Evolutionary conservation across 306 rosid genomes (phyloP), one percentile per base, ranked within the genome.

Genomic region (Ziziphus jujuba): DNA sequence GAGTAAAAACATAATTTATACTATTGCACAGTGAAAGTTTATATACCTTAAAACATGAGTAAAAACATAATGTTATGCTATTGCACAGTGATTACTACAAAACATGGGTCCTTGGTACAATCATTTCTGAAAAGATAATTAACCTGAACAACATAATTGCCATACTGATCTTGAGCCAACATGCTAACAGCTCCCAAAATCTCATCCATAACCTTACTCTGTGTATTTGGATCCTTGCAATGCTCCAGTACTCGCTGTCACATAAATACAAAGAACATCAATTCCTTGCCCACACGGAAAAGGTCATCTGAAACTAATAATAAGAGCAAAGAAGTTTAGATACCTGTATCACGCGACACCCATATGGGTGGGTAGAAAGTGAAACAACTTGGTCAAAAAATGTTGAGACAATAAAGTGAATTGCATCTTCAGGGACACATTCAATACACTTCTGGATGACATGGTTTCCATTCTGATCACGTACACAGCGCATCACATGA

Each of bases 391-490:
- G 98, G 72, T 85, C 97, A 68, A 67, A 90, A 75, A 93, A 93
- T 9, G 96, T 86, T 14, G 96, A 90, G 63, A 93, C 82, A 72
- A 93, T 93, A 66, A 93, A 93, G 58, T 75, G 49, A 68, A 88
- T 84, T 10, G 82, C 89, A 68, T 83, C 89, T 61, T 92, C 98
- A 65, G 98, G 97, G 35, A 92, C 93, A 81, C 93, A 88, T 81
- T 93, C 98, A 63, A 93, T 93, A 72, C 98, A 90, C 72, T 90
- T 93, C 77, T 93, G 97, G 70, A 93, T 80, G 56, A 93, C 98
- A 76, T 93, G 98, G 77, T 93, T 93, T 52, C 98, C 98, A 73
- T 93, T 93, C 79, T 93, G 98, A 85, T 93, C 98, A 20, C 97
- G 96, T 6, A 93, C 97, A 73, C 98, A 90, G 55, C 96, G 98